Evolutionary conservation across 1,284 basidiomycete genomes (phyloP).

Genomic region (Moesziomyces aphidis): DNA sequence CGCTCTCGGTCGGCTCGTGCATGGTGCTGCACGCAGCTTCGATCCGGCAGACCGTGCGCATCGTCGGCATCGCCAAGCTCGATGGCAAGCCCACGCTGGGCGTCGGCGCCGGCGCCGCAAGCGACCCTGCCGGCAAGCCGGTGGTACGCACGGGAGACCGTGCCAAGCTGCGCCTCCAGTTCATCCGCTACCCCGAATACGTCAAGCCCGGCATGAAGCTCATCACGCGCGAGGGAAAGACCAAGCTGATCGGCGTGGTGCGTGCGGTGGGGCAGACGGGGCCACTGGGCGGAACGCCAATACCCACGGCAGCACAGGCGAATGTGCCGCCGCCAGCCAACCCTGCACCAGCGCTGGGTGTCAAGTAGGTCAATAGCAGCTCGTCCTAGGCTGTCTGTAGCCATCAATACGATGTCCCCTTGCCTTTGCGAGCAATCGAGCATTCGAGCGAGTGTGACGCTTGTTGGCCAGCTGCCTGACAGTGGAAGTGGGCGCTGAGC

Average conservation of each 20-base stretch:
- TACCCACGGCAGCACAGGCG: constrained; percentile 1
- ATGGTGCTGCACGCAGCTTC: constrained; percentile 66
- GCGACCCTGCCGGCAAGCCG: constrained; percentile 47
- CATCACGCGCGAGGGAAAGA: constrained; percentile 64
- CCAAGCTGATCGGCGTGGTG: constrained; percentile 64
- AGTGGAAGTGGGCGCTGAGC: no score
- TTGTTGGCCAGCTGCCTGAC: no score
- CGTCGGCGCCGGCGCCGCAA: constrained; percentile 3
- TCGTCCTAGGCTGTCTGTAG: no score
- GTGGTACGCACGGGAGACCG: constrained; percentile 65
- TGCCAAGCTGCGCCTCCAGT: constrained; percentile 60
- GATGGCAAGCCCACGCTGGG: constrained; percentile 39
- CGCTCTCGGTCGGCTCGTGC: constrained; percentile 62
- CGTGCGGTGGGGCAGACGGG: constrained; percentile 52
- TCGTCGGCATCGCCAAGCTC: constrained; percentile 60
- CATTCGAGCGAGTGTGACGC: no score
- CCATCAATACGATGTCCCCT: no score
- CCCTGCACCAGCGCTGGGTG: constrained; percentile 29
- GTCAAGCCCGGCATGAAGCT: constrained; percentile 65
- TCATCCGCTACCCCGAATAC: constrained; percentile 61
- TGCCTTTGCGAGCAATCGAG: no score
- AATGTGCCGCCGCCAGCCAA: constrained; percentile 30
- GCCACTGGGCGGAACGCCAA: constrained; percentile 20
- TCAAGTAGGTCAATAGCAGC: constrained; percentile 14
- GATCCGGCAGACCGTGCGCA: constrained; percentile 65